Evolutionary conservation across 192 early-diverging fungal species (phyloP), one percentile per base, ranked within the genome.

Genomic region (Entomortierella chlamydospora): DNA sequence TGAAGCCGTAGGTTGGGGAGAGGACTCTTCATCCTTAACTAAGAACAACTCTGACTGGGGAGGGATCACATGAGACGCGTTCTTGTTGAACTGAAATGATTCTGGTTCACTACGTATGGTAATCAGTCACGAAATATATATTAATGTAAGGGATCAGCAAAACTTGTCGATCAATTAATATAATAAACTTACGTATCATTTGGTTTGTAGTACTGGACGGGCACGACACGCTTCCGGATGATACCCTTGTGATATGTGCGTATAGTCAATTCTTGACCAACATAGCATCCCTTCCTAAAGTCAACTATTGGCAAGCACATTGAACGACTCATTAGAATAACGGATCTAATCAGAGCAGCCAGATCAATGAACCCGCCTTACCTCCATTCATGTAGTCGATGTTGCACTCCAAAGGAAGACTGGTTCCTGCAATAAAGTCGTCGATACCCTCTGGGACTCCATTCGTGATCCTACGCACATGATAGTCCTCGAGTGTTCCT

Each of bases 241-340:
- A 96, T 93, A 18, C 98, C 98, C 29, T 92, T 95, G 72, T 98
- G 95, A 66, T 98, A 91, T 13, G 96, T 99, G 52, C 98, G 87
- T 80, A 98, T 97, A 0, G 98, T 99, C 72, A 99, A 90, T 81
- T 98, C 98, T 80, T 99, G 98, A 17, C 98, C 98, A 30, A 98
- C 89, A 68, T 99, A 99, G 83, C 98, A 99, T 2, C 98, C 98
- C 84, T 99, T 99, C 61, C 87, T 84, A 84, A 98, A 99, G 81
- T 98, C 95, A 58, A 99, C 95, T 94, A 66, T 31, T 28, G 3
- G 37, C 13, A 49, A 59, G 33, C 17, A 56, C 18, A 56, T 25
- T 45, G 9, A 39, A 29, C 7, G 45, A 47, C 2, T 47, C 4
- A 47, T 5, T 13, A 47, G 15, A 47, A 20, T 37, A 29, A 11